Evolutionary conservation across 2,329 filamentous ascomycete species (phyloP).

Genomic region (Ophiostoma populinum): DNA sequence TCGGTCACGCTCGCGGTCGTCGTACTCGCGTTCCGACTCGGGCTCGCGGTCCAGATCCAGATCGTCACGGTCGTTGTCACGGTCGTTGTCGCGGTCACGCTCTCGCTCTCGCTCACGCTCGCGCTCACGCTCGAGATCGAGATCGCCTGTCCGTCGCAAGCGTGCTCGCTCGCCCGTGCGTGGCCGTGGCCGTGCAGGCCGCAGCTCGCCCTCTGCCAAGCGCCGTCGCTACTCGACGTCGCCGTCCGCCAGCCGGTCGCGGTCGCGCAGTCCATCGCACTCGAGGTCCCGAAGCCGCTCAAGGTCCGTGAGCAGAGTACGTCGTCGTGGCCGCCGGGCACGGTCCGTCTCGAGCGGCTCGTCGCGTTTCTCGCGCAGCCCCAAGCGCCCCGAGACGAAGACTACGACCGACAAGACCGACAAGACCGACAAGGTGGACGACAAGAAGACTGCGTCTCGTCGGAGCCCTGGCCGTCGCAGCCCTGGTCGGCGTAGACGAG

Average conservation of each 20-base stretch:
- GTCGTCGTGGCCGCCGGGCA: slow-evolving; percentile 20
- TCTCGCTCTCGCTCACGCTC: neutral
- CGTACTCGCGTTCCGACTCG: slow-evolving; percentile 12
- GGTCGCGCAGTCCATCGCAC: too few relatives aligned
- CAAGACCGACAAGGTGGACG: too few relatives aligned
- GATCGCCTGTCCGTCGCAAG: slow-evolving; percentile 1
- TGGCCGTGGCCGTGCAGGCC: slow-evolving; percentile 21
- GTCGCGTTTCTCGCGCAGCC: slow-evolving; percentile 17
- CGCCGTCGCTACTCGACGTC: slow-evolving; percentile 32
- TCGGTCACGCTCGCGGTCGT: slow-evolving; percentile 22
- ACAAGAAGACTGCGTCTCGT: too few relatives aligned
- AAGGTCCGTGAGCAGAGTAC: slow-evolving; percentile 29
- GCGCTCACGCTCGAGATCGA: neutral
- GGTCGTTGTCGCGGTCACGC: slow-evolving; percentile 3
- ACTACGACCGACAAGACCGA: too few relatives aligned
- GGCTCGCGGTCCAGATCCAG: slow-evolving; percentile 1
- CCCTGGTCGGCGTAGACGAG: slow-evolving; percentile 10
- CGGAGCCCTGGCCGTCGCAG: neutral
- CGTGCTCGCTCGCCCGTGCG: slow-evolving; percentile 19
- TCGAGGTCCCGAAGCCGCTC: too few relatives aligned
- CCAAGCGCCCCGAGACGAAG: too few relatives aligned
- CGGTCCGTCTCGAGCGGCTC: slow-evolving; percentile 23
- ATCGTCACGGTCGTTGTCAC: slow-evolving; percentile 4
- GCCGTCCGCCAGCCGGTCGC: slow-evolving; percentile 30
- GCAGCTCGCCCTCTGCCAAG: slow-evolving; percentile 24